Percentiles rank a stretch among this genome's conserved stretches.
Conservation (phyloP, 352 stramenopile genomes). For the Globisporangium viniferum region DNA sequence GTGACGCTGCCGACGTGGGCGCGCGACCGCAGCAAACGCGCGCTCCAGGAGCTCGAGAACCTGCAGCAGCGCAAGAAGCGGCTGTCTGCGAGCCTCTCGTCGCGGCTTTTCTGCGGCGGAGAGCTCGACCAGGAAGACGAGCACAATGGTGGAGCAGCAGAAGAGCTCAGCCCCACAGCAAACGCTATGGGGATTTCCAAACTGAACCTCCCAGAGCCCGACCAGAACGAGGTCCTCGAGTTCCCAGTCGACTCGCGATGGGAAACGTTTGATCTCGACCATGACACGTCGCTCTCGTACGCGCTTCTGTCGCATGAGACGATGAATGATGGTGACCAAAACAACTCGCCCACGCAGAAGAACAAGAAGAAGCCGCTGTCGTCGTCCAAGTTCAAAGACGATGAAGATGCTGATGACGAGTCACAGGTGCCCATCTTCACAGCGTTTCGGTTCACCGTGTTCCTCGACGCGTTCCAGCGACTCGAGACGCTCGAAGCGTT, state of each 20-base stretch:
- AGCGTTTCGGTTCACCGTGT: slow-evolving; percentile 57
- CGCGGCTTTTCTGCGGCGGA: neutral
- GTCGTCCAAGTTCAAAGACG: neutral
- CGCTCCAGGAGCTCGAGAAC: slow-evolving; percentile 52
- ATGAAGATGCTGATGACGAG: slow-evolving; percentile 19
- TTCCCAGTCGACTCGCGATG: slow-evolving; percentile 39
- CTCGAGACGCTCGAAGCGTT: slow-evolving; percentile 58
- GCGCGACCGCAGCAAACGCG: slow-evolving; percentile 61
- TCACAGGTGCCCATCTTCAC: slow-evolving; percentile 4
- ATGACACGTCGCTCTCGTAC: slow-evolving; percentile 43
- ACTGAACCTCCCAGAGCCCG: slow-evolving; percentile 1
- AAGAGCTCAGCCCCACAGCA: neutral
- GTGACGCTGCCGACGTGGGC: slow-evolving; percentile 55
- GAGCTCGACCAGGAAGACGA: neutral
- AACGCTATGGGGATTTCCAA: neutral
- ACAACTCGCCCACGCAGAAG: neutral
- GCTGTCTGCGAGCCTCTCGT: neutral
- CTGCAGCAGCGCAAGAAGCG: slow-evolving; percentile 20
- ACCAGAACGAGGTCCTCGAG: slow-evolving; percentile 22
- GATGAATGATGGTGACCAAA: neutral
- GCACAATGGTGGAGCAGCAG: neutral
- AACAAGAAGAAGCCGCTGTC: neutral
- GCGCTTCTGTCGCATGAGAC: slow-evolving; percentile 41
- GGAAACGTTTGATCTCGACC: slow-evolving; percentile 43
- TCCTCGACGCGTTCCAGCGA: slow-evolving; percentile 63